A percentile compares a stretch with the other conserved stretches of the same genome.
Evolutionary conservation across 108 stramenopile species (phyloP).

Genomic region (Schizochytrium sp.): DNA sequence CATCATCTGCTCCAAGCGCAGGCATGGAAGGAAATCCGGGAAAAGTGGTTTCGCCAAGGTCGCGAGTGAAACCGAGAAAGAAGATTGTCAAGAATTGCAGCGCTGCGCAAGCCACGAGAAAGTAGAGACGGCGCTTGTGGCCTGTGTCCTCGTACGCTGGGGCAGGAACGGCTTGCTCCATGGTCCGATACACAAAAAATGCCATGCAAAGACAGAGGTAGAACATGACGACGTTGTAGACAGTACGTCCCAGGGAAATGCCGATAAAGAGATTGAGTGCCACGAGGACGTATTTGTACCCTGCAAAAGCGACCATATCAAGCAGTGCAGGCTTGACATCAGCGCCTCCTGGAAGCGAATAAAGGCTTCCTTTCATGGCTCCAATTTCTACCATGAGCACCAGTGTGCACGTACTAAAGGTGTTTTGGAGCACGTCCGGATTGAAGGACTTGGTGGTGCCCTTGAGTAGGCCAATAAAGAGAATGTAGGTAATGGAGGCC

Average conservation of each 20-base stretch:
- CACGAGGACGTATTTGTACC: slow-evolving; percentile 46
- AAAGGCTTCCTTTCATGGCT: slow-evolving; percentile 74
- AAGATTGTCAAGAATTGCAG: background rate
- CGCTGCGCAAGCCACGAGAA: background rate
- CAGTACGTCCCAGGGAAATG: background rate
- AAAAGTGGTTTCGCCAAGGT: background rate
- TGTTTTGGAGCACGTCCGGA: slow-evolving; percentile 79
- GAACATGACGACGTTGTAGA: slow-evolving; percentile 24
- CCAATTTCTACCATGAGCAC: slow-evolving; percentile 78
- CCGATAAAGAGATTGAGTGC: slow-evolving; percentile 11
- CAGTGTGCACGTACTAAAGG: slow-evolving; percentile 72
- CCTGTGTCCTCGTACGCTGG: background rate
- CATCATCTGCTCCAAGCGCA: background rate
- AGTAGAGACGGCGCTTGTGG: background rate
- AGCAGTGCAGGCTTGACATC: slow-evolving; percentile 27
- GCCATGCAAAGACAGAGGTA: slow-evolving; percentile 18
- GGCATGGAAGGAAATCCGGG: background rate
- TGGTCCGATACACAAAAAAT: slow-evolving; percentile 23
- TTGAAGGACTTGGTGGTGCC: slow-evolving; percentile 75
- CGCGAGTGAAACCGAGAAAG: slow-evolving; percentile 14
- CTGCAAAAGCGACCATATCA: slow-evolving; percentile 40
- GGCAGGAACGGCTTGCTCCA: slow-evolving; percentile 20
- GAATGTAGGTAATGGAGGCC: slow-evolving; percentile 84
- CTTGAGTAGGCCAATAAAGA: slow-evolving; percentile 77
- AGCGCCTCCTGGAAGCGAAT: slow-evolving; percentile 49